Evolutionary conservation across 1,139 yeast genomes (phyloP).

Genomic region (Debaryomycetaceae sp.): DNA sequence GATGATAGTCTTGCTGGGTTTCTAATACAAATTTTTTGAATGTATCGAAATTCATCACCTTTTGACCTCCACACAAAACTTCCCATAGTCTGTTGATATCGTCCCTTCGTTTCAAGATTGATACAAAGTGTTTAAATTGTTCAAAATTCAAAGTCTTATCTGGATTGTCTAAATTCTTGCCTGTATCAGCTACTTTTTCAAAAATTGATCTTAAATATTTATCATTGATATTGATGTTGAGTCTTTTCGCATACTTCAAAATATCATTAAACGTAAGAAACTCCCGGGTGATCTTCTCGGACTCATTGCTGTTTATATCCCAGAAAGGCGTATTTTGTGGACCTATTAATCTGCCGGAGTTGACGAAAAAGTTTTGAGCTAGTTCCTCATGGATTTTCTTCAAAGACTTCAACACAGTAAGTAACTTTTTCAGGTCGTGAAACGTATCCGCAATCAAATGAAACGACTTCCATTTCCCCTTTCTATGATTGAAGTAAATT

Average conservation of each 20-base stretch:
- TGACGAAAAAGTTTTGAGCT: conserved; percentile 31
- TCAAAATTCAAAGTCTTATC: conserved; percentile 49
- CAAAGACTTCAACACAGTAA: conserved; percentile 54
- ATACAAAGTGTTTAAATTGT: conserved; percentile 73
- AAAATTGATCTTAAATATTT: conserved; percentile 36
- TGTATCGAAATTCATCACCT: conserved; percentile 40
- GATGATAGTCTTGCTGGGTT: conserved; percentile 49
- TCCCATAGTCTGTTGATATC: conserved; percentile 32
- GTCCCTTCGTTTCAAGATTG: conserved; percentile 33
- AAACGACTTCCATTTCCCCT: conserved; percentile 53
- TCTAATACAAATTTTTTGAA: conserved; percentile 47
- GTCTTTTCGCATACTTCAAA: conserved; percentile 56
- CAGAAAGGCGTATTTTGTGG: conserved; percentile 22
- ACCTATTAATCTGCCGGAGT: conserved; percentile 25
- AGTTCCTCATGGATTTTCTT: conserved; percentile 35
- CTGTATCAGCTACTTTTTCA: conserved; percentile 40
- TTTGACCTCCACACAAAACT: conserved; percentile 19
- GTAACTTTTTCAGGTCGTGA: conserved; percentile 56
- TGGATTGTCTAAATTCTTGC: conserved; percentile 8
- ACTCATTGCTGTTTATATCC: conserved; percentile 14
- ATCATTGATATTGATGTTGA: conserved; percentile 59
- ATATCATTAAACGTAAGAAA: conserved; percentile 67
- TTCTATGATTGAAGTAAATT: conserved; percentile 59
- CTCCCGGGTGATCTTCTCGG: conserved; percentile 23
- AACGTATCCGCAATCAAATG: conserved; percentile 73